These are phyloP conservation scores for Tilletia indica DNA, from an alignment of 1,284 basidiomycete genomes.

Conservation along the genomic window DNA sequence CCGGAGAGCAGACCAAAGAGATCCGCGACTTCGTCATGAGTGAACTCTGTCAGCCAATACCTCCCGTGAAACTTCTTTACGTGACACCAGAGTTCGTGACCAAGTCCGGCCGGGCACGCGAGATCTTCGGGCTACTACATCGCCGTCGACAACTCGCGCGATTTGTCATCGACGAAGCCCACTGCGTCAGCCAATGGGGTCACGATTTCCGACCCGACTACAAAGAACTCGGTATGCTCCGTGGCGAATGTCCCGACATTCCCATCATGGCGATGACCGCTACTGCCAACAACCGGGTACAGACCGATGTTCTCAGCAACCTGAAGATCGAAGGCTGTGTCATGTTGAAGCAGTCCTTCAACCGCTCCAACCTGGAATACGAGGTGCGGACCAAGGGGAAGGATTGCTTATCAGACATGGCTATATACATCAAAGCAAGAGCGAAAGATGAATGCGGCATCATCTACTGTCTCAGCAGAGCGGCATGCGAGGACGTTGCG, in stretches of 20 bases:
- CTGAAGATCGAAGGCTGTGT: constrained; percentile 64
- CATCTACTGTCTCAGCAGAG: constrained; percentile 76
- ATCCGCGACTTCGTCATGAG: constrained; percentile 58
- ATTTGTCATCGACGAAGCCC: constrained; percentile 94
- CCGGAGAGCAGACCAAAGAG: constrained; percentile 62
- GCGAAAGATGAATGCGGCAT: constrained; percentile 73
- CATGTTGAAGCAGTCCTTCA: constrained; percentile 79
- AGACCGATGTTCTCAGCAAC: constrained; percentile 73
- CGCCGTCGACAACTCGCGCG: constrained; percentile 68
- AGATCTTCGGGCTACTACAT: constrained; percentile 66
- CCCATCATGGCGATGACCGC: constrained; percentile 96
- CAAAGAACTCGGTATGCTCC: constrained; percentile 66
- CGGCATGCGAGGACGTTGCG: constrained; percentile 77
- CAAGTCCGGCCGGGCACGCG: constrained; percentile 58
- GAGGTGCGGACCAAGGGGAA: constrained; percentile 67
- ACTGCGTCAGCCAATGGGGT: constrained; percentile 82
- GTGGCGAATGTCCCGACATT: constrained; percentile 70
- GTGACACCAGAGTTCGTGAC: constrained; percentile 81
- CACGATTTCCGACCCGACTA: constrained; percentile 70
- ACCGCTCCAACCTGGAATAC: constrained; percentile 81
- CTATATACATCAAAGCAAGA: constrained; percentile 67
- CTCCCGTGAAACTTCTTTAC: constrained; percentile 68
- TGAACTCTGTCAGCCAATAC: constrained; percentile 55
- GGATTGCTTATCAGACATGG: constrained; percentile 67
- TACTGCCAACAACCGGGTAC: constrained; percentile 77